A percentile compares a stretch with the other conserved stretches of the same genome.
Conservation (phyloP, 129 eudicot species). For the Centella asiatica region DNA sequence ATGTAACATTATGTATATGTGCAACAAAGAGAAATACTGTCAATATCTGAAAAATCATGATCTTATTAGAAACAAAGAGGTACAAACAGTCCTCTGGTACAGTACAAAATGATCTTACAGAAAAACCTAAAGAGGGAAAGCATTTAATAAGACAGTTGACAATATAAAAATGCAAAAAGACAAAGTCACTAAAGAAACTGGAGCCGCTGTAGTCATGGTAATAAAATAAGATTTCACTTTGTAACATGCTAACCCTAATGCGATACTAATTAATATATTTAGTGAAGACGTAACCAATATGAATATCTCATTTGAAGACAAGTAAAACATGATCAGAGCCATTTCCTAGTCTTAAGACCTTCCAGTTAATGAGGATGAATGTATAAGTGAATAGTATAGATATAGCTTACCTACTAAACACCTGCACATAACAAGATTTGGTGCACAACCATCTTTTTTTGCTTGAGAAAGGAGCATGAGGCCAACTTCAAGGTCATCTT, state of each 20-base stretch:
- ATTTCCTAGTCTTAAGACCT: neutral
- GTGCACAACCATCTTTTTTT: constrained; percentile 67
- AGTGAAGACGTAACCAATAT: neutral
- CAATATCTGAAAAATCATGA: neutral
- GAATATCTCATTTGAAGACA: neutral
- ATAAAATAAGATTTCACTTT: neutral
- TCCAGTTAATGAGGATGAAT: neutral
- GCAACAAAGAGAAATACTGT: neutral
- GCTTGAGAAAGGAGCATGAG: constrained; percentile 73
- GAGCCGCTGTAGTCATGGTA: no score
- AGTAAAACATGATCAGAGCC: neutral
- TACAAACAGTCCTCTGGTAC: neutral
- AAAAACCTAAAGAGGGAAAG: neutral
- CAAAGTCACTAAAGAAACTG: neutral
- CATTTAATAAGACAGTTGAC: neutral
- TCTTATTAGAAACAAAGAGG: neutral
- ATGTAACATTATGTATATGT: neutral
- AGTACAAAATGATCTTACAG: neutral
- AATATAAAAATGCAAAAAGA: neutral
- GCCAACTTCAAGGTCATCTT: constrained; percentile 81
- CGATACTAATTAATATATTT: neutral
- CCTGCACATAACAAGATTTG: constrained; percentile 85
- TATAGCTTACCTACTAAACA: constrained; percentile 65
- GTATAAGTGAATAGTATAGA: neutral
- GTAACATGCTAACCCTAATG: neutral